Base-by-base conservation (phyloP, 805 yeast genomes). In the Saccharomycopsis fermentans region DNA sequence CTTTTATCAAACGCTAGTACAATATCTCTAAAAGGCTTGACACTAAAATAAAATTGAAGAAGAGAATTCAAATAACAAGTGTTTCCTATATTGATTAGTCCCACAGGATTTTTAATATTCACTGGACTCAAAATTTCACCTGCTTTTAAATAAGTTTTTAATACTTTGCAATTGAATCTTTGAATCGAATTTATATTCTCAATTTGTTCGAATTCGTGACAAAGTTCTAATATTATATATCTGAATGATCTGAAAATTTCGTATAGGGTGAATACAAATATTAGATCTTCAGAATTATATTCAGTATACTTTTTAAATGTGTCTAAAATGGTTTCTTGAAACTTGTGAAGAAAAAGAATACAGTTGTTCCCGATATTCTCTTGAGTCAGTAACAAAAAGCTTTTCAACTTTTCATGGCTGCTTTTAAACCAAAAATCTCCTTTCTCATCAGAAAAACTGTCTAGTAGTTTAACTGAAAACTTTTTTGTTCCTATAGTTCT, bases 61-160 rank as follows among this genome's bases (percentile, higher is more conserved):
- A 94, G 74, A 0, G 98, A 92, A 69, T 94, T 92, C 69, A 94
- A 75, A 65, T 91, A 91, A 70, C 99, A 94, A 0, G 99, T 92
- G 68, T 94, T 94, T 26, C 99, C 99, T 62, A 90, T 91, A 68
- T 94, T 94, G 70, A 86, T 88, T 67, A 94, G 76, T 0, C 99
- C 99, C 3, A 90, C 88, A 0, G 99, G 99, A 81, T 92, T 32
- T 57, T 57, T 39, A 55, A 48, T 36, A 56, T 56, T 19, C 57
- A 26, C n/a, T 54, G 40, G 27, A 53, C 47, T 14, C 48, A 50
- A 36, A 16, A 62, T 57, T 27, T 19, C 24, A 16, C 63, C 63
- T 4, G 24, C 29, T 24, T 36, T 53, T 51, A 61, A 57, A 55
- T 53, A 60, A 1, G 29, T 19, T 9, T 11, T 24, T n/a, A 43